Conservation (phyloP, 2,329 filamentous ascomycete genomes). For the Penicillium sp. region DNA sequence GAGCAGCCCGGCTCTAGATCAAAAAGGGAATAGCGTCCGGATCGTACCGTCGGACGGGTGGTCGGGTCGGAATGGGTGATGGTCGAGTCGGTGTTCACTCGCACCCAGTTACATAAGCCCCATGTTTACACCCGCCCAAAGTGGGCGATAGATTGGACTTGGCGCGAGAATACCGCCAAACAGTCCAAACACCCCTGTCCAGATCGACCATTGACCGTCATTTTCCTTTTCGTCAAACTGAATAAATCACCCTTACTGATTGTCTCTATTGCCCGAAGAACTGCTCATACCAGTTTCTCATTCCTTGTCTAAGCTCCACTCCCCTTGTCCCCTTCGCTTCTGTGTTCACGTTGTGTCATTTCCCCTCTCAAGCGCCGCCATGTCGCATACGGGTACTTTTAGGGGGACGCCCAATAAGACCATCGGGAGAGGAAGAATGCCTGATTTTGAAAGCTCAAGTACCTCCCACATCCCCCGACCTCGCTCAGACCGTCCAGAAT, state of each 20-base stretch:
- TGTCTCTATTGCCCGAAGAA: conserved; percentile 5
- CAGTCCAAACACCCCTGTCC: conserved; percentile 20
- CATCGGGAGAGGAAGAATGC: conserved; percentile 50
- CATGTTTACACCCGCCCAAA: conserved; percentile 17
- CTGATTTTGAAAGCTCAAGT: conserved; percentile 47
- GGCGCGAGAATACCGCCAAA: neutral
- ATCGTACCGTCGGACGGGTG: conserved; percentile 9
- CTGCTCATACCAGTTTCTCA: conserved; percentile 12
- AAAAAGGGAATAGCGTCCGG: conserved; percentile 17
- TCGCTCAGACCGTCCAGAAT: conserved; percentile 55
- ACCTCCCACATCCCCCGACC: conserved; percentile 56
- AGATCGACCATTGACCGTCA: conserved; percentile 22
- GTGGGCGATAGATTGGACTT: neutral
- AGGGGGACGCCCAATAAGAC: conserved; percentile 51
- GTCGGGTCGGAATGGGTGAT: too few relatives aligned
- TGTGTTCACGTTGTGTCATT: conserved; percentile 13
- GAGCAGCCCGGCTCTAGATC: neutral
- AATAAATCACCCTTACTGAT: conserved; percentile 13
- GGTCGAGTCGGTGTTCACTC: neutral
- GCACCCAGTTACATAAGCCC: conserved; percentile 12
- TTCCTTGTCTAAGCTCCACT: conserved; percentile 13
- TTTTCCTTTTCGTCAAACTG: conserved; percentile 19
- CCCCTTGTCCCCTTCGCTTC: conserved; percentile 7
- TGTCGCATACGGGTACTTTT: conserved; percentile 57
- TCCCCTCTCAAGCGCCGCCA: conserved; percentile 31